Evolutionary conservation across 257 asterid species (phyloP), one percentile per base, ranked within the genome.

Genomic region (Penstemon barbatus): DNA sequence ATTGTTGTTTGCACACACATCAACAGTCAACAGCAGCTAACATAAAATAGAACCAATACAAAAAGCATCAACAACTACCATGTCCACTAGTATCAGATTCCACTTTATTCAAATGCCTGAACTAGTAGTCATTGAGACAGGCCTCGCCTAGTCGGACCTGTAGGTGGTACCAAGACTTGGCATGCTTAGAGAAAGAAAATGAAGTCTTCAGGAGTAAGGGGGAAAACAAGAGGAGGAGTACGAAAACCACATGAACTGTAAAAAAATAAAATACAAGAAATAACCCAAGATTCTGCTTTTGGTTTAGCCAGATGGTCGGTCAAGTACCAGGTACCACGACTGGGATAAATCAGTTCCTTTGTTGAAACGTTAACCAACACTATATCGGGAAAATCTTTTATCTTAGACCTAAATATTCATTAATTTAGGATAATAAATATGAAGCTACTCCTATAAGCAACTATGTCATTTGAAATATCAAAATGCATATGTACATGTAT

Each of bases 1-100:
- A 15, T 15, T 15, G 18, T 0, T 62, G 49, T 41, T 49, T 57
- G 57, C 6, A 11, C 37, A 63, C 68, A 57, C 43, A 57, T 65
- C 41, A 40, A 11, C 51, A 15, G 61, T 33, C 51, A 71, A 54
- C 61, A 63, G 44, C 51, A 48, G 11, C 13, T 41, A 51, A 59
- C 13, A 65, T 60, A 55, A 41, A 63, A 7, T 19, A 8, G 10
- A 62, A 68, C 41, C 56, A 48, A 49, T 33, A 63, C 33, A 25
- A 25, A 25, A 25, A 25, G 33, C 2, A 25, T 1, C 33, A 25
- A 25, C 33, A 2, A 25, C 33, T 25, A 1, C 11, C 38, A 39
- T 44, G 37, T 7, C 18, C 6, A 15, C 5, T 7, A 63, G 51
- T 43, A 55, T 38, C 70, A 39, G 18, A 10, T 59, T 7, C 45